Base-by-base conservation (phyloP, 2,329 filamentous ascomycete genomes). In the Colletotrichum sp. region DNA sequence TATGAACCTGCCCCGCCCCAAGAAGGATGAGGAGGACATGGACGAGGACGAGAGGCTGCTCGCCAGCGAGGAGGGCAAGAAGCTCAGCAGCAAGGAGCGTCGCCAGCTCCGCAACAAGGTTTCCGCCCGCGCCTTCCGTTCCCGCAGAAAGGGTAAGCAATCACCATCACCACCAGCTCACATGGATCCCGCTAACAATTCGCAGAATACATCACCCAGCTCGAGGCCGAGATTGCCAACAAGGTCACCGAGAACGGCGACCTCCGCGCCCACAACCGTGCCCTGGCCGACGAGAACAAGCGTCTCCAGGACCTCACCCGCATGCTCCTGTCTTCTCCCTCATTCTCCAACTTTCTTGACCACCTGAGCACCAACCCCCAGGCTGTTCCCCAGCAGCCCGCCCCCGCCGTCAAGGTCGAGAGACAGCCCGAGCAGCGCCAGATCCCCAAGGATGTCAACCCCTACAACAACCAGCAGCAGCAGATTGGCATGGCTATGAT, bases 41-140 rank as follows among this genome's bases (percentile, higher is more conserved):
- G 97, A 99, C 80, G 96, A 98, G 85, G 97, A 99, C 81, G 97
- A 99, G 89, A 92, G 95, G 79, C 89, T 98, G 12, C 89, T 98
- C 26, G 95, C 95, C n/a, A 98, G 96, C 77, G 97, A 99, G 82
- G 96, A 98, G 87, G 97, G 96, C 81, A 99, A 99, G 93, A 98
- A 98, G 89, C 91, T 99, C n/a, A 97, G 93, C 86, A 98, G 95
- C 89, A 99, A 99, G 88, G 96, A 99, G 87, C 93, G 97, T 76
- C 93, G 97, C 79, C 97, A 99, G 86, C 91, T 99, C n/a, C 93
- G 97, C 78, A 99, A 99, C 91, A 99, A 99, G 88, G 97, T 99
- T 6, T 99, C 97, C 57, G 97, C 97, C 78, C 95, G 97, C 80
- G 96, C 96, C 68, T 99, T 99, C 92, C 94, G 97, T 72, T 98